phyloP scores from a whole-genome alignment of 306 rosid species.

The Castanea sativa region DNA sequence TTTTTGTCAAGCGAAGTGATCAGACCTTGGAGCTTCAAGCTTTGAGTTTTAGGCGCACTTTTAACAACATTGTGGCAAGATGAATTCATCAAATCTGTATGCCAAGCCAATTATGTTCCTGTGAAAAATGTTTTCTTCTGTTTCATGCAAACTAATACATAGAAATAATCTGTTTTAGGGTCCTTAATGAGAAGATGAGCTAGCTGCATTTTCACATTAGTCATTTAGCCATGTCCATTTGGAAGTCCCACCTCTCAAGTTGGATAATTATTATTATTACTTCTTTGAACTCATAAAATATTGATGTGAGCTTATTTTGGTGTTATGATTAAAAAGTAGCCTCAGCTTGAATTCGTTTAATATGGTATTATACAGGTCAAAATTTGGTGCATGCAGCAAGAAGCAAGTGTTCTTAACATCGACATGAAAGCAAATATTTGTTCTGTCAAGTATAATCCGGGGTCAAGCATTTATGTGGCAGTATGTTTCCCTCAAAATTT shows the following conservation, averaged over 20 bases:
- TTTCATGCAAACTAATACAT: background rate
- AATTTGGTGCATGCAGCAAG: constrained; percentile 95
- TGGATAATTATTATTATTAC: background rate
- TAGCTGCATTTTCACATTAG: background rate
- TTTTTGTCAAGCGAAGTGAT: too few species aligned
- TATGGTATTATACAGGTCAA: constrained; percentile 58
- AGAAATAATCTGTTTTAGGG: background rate
- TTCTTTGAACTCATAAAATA: background rate
- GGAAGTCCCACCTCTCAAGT: background rate
- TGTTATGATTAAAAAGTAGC: background rate
- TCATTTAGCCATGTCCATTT: background rate
- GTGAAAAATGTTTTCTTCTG: background rate
- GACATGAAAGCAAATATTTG: constrained; percentile 98
- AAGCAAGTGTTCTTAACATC: constrained; percentile 83
- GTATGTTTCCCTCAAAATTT: constrained; percentile 49
- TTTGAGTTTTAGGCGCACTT: too few species aligned
- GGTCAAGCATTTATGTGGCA: constrained; percentile 81
- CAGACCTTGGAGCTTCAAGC: too few species aligned
- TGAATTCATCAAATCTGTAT: background rate
- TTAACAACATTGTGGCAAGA: too few species aligned
- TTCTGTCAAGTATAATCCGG: constrained; percentile 94
- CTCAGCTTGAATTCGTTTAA: constrained; percentile 16
- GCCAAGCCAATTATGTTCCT: background rate
- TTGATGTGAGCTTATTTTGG: background rate
- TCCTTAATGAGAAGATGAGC: background rate